phyloP scores from a whole-genome alignment of 1,139 yeast species.

The Geotrichum histeridarum region DNA sequence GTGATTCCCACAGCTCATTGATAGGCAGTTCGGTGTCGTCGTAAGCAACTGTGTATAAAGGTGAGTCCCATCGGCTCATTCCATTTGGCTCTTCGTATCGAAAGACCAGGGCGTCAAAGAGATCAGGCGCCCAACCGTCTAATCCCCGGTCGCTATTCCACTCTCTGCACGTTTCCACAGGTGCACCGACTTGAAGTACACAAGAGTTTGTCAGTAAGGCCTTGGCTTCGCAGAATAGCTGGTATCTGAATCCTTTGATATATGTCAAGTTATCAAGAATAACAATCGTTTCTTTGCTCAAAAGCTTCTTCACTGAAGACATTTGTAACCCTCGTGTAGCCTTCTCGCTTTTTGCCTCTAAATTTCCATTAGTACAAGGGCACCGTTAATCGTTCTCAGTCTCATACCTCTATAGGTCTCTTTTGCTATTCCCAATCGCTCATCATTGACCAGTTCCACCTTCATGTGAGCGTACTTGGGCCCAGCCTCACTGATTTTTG shows the following conservation, averaged over 20 bases:
- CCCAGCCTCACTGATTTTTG: slow-evolving; percentile 45
- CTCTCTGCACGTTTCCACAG: slow-evolving; percentile 53
- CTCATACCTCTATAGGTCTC: slow-evolving; percentile 46
- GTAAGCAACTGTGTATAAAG: slow-evolving; percentile 65
- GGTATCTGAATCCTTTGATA: slow-evolving; percentile 93
- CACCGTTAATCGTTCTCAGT: slow-evolving; percentile 23
- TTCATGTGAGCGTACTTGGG: slow-evolving; percentile 47
- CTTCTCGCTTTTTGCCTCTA: slow-evolving; percentile 67
- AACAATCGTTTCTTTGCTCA: slow-evolving; percentile 65
- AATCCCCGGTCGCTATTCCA: slow-evolving; percentile 49
- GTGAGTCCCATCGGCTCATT: slow-evolving; percentile 89
- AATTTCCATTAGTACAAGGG: neutral
- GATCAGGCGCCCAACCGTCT: slow-evolving; percentile 61
- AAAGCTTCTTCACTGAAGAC: slow-evolving; percentile 80
- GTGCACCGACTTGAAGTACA: slow-evolving; percentile 71
- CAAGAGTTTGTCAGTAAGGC: slow-evolving; percentile 77
- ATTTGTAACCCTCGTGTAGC: slow-evolving; percentile 78
- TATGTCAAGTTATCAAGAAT: slow-evolving; percentile 82
- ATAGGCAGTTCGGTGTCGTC: slow-evolving; percentile 56
- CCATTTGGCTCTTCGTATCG: slow-evolving; percentile 92
- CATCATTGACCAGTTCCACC: slow-evolving; percentile 72
- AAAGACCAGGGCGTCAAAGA: slow-evolving; percentile 67
- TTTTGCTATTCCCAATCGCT: slow-evolving; percentile 65
- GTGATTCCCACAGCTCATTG: slow-evolving; percentile 66
- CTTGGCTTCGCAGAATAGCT: slow-evolving; percentile 88